Percentiles rank a stretch among this genome's conserved stretches.
Conservation (phyloP, 495 filamentous ascomycete genomes). For the Daldinia grandis region DNA sequence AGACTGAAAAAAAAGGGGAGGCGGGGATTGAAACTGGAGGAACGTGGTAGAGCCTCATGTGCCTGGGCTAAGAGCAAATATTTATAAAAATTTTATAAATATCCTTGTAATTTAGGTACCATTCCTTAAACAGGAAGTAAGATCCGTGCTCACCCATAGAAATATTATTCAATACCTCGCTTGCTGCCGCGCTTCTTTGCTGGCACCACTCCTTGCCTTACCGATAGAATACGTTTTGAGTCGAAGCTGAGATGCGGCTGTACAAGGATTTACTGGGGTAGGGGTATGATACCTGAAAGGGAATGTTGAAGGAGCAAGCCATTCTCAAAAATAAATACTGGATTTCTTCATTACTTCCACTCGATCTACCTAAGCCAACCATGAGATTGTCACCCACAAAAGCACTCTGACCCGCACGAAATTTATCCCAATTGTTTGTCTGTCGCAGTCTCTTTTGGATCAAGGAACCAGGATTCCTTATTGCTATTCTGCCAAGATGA, state of each 20-base stretch:
- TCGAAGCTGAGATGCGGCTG: neutral
- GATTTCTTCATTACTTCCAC: neutral
- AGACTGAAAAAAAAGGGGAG: neutral
- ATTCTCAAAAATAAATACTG: neutral
- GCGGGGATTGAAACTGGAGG: neutral
- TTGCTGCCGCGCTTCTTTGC: neutral
- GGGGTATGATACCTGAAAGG: neutral
- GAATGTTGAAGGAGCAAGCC: neutral
- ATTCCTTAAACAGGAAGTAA: neutral
- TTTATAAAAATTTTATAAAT: neutral
- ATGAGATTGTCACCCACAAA: neutral
- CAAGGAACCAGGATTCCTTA: neutral
- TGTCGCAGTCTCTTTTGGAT: neutral
- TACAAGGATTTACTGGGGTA: neutral
- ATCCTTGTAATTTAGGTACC: neutral
- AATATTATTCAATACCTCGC: neutral
- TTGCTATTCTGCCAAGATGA: neutral
- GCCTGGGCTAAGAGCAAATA: neutral
- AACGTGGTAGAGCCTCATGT: neutral
- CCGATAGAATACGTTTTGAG: neutral
- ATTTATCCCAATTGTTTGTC: neutral
- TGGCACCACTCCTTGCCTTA: neutral
- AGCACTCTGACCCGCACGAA: neutral
- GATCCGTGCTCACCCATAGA: neutral
- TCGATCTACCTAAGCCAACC: neutral